Percentiles rank a stretch among this genome's conserved stretches.
Conservation (phyloP, 2,329 filamentous ascomycete genomes). For the Paraphoma sp. region DNA sequence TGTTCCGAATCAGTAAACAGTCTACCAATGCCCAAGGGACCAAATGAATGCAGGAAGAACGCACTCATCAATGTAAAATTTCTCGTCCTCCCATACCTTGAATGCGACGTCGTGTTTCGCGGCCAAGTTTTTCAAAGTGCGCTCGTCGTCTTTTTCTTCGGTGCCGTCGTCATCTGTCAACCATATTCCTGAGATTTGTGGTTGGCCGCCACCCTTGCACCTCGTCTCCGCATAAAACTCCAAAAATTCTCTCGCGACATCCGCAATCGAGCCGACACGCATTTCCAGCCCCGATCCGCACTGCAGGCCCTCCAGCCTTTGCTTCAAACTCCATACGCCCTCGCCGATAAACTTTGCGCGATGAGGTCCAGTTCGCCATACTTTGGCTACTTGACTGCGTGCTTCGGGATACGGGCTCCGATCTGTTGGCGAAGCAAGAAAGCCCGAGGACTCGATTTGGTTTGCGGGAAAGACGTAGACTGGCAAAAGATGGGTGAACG, state of each 20-base stretch:
- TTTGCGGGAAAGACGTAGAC: constrained; percentile 70
- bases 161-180: constrained; percentile 73
- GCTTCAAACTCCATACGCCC: constrained; percentile 75
- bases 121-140: constrained; percentile 61
- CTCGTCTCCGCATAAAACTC: constrained; percentile 46
- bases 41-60: constrained; percentile 34
- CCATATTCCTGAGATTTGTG: constrained; percentile 70
- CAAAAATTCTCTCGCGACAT: constrained; percentile 67
- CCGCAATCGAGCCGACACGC: constrained; percentile 66
- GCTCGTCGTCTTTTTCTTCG: constrained; percentile 73
- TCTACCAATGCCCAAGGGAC: not conserved
- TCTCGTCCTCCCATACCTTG: constrained; percentile 74
- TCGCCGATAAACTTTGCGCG: constrained; percentile 75
- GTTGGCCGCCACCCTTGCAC: constrained; percentile 26
- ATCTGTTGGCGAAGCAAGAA: constrained; percentile 60
- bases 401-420: constrained; percentile 70
- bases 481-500: constrained; percentile 68
- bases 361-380: constrained; percentile 77
- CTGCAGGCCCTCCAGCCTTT: constrained; percentile 62
- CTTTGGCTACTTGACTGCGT: constrained; percentile 67
- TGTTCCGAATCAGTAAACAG: constrained; percentile 43
- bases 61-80: constrained; percentile 81
- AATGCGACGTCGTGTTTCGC: constrained; percentile 63
- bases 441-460: constrained; percentile 77
- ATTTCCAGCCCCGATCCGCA: constrained; percentile 65